phyloP scores from a whole-genome alignment of 768 basidiomycete species.

The Boletus reticuloceps region DNA sequence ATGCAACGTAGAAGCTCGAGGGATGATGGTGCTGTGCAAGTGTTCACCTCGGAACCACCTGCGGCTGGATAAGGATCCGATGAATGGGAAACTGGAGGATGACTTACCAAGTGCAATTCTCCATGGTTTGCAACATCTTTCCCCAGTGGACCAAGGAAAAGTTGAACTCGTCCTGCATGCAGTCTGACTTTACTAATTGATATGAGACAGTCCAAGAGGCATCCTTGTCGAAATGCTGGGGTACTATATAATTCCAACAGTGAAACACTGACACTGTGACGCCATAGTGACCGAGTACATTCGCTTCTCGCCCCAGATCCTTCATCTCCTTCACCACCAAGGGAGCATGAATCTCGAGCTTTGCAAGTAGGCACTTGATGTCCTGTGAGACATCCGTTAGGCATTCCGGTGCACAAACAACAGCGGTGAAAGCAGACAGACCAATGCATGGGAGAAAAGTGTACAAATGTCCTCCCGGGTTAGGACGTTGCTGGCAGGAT shows the following conservation, averaged over 20 bases:
- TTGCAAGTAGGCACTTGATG: background rate
- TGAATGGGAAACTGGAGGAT: too few relatives aligned
- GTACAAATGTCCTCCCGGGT: background rate
- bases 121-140: background rate
- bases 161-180: background rate
- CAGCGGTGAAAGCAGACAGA: background rate
- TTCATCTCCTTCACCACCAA: background rate
- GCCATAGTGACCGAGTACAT: background rate
- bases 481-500: background rate
- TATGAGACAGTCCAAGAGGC: slow-evolving; percentile 3
- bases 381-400: background rate
- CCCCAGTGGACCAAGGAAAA: slow-evolving; percentile 5
- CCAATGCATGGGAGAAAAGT: background rate
- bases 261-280: background rate
- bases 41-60: slow-evolving; percentile 14
- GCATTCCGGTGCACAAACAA: background rate
- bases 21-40: slow-evolving; percentile 6
- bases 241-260: slow-evolving; percentile 10
- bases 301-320: background rate
- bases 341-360: background rate
- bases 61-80: background rate
- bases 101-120: slow-evolving; percentile 6
- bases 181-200: slow-evolving; percentile 4
- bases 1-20: background rate
- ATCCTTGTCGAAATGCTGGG: too few relatives aligned